Conservation (phyloP, 768 basidiomycete genomes). For the Tephrocybe sp. region DNA sequence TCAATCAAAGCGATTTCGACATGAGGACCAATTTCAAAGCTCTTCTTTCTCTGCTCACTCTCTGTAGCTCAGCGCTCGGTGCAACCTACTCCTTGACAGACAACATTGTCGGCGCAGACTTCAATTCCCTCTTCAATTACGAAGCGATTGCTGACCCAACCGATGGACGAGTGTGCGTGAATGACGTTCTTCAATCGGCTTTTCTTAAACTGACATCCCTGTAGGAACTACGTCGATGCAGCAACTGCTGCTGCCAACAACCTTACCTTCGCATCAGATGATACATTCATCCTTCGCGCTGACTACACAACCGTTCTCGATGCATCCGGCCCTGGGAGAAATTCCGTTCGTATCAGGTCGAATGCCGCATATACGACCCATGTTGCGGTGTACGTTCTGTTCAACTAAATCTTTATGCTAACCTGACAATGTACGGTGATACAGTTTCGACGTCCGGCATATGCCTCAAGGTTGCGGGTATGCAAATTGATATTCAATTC, state of each 20-base stretch:
- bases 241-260: slow-evolving; percentile 41
- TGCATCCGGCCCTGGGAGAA: slow-evolving; percentile 46
- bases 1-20: background rate
- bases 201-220: no score
- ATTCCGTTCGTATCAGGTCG: slow-evolving; percentile 51
- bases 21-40: background rate
- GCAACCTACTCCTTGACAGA: slow-evolving; percentile 39
- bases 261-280: slow-evolving; percentile 46
- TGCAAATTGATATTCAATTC: slow-evolving; percentile 1
- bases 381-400: slow-evolving; percentile 46
- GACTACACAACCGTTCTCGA: slow-evolving; percentile 44
- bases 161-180: slow-evolving; percentile 55
- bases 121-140: slow-evolving; percentile 47
- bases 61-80: slow-evolving; percentile 15
- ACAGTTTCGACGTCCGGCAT: slow-evolving; percentile 38
- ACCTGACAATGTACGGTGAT: background rate
- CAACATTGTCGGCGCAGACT: slow-evolving; percentile 39
- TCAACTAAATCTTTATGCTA: background rate
- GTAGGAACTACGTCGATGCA: slow-evolving; percentile 38
- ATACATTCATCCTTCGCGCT: slow-evolving; percentile 52
- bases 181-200: no score
- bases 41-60: slow-evolving; percentile 4
- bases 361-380: slow-evolving; percentile 51
- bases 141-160: slow-evolving; percentile 55
- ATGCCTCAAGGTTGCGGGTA: slow-evolving; percentile 57